Conservation (phyloP, 306 rosid species). For the Ziziphus jujuba region DNA sequence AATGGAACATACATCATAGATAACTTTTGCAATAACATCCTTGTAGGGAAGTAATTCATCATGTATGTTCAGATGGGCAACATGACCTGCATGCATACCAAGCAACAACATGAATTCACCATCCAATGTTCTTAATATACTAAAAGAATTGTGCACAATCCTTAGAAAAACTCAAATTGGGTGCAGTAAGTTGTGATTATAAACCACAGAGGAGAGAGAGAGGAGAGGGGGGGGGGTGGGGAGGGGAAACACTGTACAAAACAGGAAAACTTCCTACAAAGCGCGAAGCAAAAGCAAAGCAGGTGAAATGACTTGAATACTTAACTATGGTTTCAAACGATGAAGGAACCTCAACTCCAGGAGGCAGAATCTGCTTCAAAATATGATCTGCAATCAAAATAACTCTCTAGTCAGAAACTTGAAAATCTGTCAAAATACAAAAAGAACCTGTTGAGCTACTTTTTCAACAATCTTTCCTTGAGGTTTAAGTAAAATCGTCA, state of each 20-base stretch:
- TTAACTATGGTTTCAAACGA: slow-evolving; percentile 96
- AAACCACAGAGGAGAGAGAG: background rate
- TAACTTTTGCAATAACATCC: slow-evolving; percentile 88
- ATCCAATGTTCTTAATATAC: slow-evolving; percentile 3
- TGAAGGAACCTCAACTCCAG: slow-evolving; percentile 84
- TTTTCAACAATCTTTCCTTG: background rate
- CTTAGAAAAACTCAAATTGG: background rate
- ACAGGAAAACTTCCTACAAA: background rate
- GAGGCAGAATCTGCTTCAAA: slow-evolving; percentile 84
- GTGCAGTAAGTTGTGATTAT: too few species aligned
- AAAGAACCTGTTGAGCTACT: too few species aligned
- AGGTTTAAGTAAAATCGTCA: background rate
- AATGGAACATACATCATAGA: slow-evolving; percentile 69
- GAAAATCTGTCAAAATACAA: slow-evolving; percentile 1
- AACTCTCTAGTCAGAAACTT: slow-evolving; percentile 13
- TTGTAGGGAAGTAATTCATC: slow-evolving; percentile 82
- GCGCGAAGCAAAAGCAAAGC: background rate
- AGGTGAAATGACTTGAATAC: slow-evolving; percentile 37
- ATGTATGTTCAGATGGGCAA: slow-evolving; percentile 92
- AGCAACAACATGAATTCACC: slow-evolving; percentile 32
- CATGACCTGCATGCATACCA: slow-evolving; percentile 68
- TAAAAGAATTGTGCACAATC: background rate
- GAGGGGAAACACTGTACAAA: too few species aligned
- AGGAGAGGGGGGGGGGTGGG: too few species aligned
- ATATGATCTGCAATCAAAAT: slow-evolving; percentile 62